Percentiles rank a stretch among this genome's conserved stretches.
Conservation (phyloP, 352 stramenopile species). For the Globisporangium nagaii region DNA sequence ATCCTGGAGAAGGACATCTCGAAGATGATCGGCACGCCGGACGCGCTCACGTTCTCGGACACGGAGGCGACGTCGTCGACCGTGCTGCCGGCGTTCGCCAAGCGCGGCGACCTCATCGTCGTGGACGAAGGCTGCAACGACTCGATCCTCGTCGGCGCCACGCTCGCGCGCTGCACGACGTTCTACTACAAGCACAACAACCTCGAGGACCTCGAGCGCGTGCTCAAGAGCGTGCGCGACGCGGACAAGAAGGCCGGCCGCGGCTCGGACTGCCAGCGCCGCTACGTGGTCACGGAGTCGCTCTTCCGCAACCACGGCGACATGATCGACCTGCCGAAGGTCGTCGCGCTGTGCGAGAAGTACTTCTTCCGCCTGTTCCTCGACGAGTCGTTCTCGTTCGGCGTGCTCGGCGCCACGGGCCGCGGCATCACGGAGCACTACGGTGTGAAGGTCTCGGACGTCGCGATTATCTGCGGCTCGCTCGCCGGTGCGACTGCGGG, state of each 20-base stretch:
- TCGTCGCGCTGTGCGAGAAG: constrained; percentile 91
- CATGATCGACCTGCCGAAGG: constrained; percentile 90
- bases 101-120: constrained; percentile 95
- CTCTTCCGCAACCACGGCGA: constrained; percentile 97
- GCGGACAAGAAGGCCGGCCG: constrained; percentile 87
- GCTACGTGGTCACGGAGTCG: constrained; percentile 97
- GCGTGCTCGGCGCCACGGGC: constrained; percentile 90
- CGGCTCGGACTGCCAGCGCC: constrained; percentile 82
- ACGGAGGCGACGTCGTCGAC: constrained; percentile 92
- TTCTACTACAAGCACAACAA: constrained; percentile 98
- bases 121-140: constrained; percentile 96
- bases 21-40: constrained; percentile 89
- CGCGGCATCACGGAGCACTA: constrained; percentile 84
- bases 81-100: constrained; percentile 96
- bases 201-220: constrained; percentile 91
- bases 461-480: constrained; percentile 95
- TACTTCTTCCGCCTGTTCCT: constrained; percentile 86
- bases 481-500: constrained; percentile 91
- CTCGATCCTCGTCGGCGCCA: constrained; percentile 90
- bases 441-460: constrained; percentile 59
- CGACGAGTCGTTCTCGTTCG: constrained; percentile 92
- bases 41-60: constrained; percentile 97
- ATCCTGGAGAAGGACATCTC: constrained; percentile 91
- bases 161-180: constrained; percentile 91
- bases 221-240: constrained; percentile 84